phyloP scores from a whole-genome alignment of 163 green algal species.

The Prototheca wickerhamii region DNA sequence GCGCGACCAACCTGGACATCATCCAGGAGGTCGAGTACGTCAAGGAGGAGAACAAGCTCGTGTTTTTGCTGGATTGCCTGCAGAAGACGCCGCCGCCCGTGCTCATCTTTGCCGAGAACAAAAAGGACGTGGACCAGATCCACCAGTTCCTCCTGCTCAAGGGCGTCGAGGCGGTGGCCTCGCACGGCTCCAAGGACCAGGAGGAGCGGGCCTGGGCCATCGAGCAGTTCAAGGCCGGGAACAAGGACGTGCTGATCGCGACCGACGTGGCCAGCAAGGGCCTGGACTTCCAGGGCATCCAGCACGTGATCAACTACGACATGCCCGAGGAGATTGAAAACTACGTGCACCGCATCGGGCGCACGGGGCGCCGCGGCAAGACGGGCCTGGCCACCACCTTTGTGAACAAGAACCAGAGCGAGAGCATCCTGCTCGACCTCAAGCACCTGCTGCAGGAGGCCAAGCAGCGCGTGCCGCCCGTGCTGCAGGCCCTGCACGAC shows the following conservation, averaged over 20 bases:
- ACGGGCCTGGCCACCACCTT: slow-evolving; percentile 95
- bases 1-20: slow-evolving; percentile 92
- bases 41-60: slow-evolving; percentile 92
- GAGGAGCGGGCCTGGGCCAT: slow-evolving; percentile 88
- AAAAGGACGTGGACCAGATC: slow-evolving; percentile 89
- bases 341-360: slow-evolving; percentile 89
- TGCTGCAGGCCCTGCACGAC: slow-evolving; percentile 76
- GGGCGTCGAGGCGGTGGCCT: slow-evolving; percentile 54
- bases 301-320: slow-evolving; percentile 99
- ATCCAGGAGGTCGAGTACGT: slow-evolving; percentile 99
- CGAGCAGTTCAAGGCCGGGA: slow-evolving; percentile 40
- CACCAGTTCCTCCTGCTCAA: slow-evolving; percentile 93
- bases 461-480: slow-evolving; percentile 77
- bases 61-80: slow-evolving; percentile 91
- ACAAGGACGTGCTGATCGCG: slow-evolving; percentile 86
- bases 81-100: slow-evolving; percentile 97
- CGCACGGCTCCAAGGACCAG: slow-evolving; percentile 85
- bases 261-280: slow-evolving; percentile 94
- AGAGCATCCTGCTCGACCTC: slow-evolving; percentile 89
- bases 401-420: slow-evolving; percentile 87
- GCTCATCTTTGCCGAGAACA: slow-evolving; percentile 96
- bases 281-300: slow-evolving; percentile 78
- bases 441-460: slow-evolving; percentile 95
- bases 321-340: slow-evolving; percentile 99
- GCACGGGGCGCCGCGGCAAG: slow-evolving; percentile 75